Base-by-base conservation (phyloP, 2,329 filamentous ascomycete species). In the Aspergillus fischeri region DNA sequence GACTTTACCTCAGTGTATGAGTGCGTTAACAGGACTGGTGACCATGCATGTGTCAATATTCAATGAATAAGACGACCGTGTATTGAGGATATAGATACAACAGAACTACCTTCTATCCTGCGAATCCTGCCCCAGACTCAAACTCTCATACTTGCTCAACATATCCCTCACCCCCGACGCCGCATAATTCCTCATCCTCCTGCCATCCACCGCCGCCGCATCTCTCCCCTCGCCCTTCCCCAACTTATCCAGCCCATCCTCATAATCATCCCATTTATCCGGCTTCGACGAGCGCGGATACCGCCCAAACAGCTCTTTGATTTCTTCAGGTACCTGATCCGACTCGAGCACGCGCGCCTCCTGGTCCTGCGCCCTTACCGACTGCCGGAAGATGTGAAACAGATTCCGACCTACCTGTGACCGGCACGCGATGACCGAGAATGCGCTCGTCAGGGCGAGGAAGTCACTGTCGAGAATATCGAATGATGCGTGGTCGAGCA, bases 401-500 rank as follows among this genome's bases (percentile, higher is more conserved):
- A 70, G 52, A 20, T 61, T 61, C 3, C 61, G 54, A 0, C 68
- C 68, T 1, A 70, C 60, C 1, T 56, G 60, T 0, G 68, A 69
- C 3, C 67, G 61, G 17, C 53, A 58, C 17, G 66, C 61, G n/a
- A 69, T 60, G n/a, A 64, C 59, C 1, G 62, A 61, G 54, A 70
- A 65, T 0, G 67, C 61, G 27, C 63, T 63, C n/a, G 65, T 63
- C 2, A 70, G 57, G 1, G 56, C 47, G 3, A 68, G 51, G 48
- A 68, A 70, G 49, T 70, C 67, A 4, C 57, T 54, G 41, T 70
- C 67, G 2, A 66, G 53, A 5, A 68, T 61, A 41, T 67, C 62
- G 48, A 67, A 67, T 3, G 45, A 17, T 0, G 52, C 25, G 14
- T 63, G 59, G 14, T 65, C 65, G 3, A 70, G 55, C 3, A 70